phyloP scores from a whole-genome alignment of 768 basidiomycete genomes.

The Melanogaster broomeanus region DNA sequence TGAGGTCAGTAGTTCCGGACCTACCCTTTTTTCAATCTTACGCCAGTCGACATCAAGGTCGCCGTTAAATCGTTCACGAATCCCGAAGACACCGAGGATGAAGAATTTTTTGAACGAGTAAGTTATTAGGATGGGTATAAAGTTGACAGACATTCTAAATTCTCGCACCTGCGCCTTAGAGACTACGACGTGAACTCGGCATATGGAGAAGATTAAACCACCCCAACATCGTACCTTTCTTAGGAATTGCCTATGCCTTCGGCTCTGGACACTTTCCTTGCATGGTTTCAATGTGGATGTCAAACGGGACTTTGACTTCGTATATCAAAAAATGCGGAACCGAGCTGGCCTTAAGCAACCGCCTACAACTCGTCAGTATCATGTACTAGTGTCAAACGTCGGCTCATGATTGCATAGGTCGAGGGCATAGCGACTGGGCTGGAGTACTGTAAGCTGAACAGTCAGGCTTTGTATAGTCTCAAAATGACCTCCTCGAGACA shows the following conservation, averaged over 20 bases:
- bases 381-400: too few relatives aligned
- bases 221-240: constrained; percentile 9
- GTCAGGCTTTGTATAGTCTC: neutral
- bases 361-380: neutral
- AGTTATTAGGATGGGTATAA: too few relatives aligned
- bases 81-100: neutral
- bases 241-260: constrained; percentile 1
- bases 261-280: constrained; percentile 4
- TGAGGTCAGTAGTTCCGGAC: neutral
- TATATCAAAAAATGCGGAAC: neutral
- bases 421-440: constrained; percentile 2
- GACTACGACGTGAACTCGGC: constrained; percentile 4
- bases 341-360: neutral
- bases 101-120: neutral
- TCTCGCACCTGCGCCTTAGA: neutral
- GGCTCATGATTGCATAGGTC: neutral
- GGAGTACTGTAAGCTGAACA: neutral
- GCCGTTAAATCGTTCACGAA: constrained; percentile 3
- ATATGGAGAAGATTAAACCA: constrained; percentile 8
- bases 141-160: neutral
- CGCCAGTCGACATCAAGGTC: neutral
- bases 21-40: neutral
- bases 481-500: neutral
- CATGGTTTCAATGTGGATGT: constrained; percentile 11
- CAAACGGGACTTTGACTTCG: neutral